These are phyloP conservation scores for Aegilops speltoides DNA, from an alignment of 176 grass and related monocot genomes.

Conservation along the genomic window DNA sequence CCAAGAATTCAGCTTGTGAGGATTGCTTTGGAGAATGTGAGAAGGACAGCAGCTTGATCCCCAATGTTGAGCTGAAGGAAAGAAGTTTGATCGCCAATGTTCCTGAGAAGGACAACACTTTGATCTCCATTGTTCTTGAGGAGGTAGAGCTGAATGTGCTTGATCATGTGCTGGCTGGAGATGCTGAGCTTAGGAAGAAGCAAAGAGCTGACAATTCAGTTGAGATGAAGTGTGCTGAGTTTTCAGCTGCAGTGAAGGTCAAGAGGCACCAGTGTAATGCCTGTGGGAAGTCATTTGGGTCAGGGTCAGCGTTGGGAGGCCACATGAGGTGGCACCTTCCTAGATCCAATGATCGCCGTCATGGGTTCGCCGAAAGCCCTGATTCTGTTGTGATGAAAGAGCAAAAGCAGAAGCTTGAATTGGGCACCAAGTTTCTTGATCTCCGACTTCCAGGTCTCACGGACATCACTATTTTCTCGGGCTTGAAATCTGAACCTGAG, in stretches of 20 bases:
- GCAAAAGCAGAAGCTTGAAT: constrained; percentile 3
- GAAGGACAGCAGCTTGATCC: constrained; percentile 9
- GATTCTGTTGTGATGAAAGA: constrained; percentile 13
- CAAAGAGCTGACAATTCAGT: neutral
- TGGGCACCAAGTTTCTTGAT: constrained; percentile 8
- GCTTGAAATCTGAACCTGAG: neutral
- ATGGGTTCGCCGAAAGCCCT: neutral
- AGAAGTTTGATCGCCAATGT: neutral
- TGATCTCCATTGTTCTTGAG: constrained; percentile 16
- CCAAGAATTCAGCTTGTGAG: constrained; percentile 12
- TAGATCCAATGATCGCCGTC: neutral
- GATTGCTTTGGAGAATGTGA: constrained; percentile 15
- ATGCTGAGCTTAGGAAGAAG: constrained; percentile 13
- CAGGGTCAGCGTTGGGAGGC: constrained; percentile 48
- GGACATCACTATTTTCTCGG: neutral
- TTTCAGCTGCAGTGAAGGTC: constrained; percentile 15
- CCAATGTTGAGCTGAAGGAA: neutral
- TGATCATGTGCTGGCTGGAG: constrained; percentile 7
- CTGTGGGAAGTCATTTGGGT: constrained; percentile 47
- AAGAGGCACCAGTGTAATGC: constrained; percentile 31
- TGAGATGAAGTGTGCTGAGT: constrained; percentile 9
- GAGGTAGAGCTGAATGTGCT: constrained; percentile 19
- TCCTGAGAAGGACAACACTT: constrained; percentile 3
- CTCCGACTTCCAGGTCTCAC: neutral
- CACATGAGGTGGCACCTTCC: constrained; percentile 31